These are phyloP conservation scores for Phaseolus lunatus DNA, from an alignment of 306 rosid species.

Conservation along the genomic window DNA sequence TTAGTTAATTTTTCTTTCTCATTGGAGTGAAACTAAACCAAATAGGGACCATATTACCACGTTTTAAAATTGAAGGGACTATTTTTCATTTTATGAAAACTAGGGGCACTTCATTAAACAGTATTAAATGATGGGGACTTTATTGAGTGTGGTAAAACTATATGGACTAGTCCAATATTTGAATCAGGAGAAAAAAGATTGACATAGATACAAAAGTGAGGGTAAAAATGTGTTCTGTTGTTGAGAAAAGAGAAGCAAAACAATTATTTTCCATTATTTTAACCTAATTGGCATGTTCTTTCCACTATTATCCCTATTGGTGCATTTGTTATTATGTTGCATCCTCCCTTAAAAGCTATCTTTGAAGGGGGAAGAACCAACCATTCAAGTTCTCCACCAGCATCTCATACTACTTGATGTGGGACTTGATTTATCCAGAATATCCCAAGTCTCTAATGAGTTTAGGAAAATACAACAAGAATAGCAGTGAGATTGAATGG, in stretches of 20 bases:
- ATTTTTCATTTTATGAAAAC: conserved; percentile 22
- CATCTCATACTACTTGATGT: background rate
- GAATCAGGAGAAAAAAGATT: background rate
- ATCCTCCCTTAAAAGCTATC: background rate
- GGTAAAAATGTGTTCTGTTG: background rate
- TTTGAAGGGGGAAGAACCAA: background rate
- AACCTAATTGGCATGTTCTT: background rate
- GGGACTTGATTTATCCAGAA: background rate
- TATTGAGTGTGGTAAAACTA: conserved; percentile 6
- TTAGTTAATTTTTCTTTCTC: conserved; percentile 31
- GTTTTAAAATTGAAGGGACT: background rate
- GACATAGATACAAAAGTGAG: background rate
- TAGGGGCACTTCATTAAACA: background rate
- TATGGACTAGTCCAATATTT: conserved; percentile 10
- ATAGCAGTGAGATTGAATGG: background rate
- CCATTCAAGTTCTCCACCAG: background rate
- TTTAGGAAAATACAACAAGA: background rate
- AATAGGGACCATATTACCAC: conserved; percentile 18
- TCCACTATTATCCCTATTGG: background rate
- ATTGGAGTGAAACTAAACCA: conserved; percentile 26
- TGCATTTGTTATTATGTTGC: background rate
- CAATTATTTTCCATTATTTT: background rate
- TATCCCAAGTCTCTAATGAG: background rate
- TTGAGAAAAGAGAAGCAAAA: background rate
- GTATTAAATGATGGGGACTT: background rate